phyloP scores from a whole-genome alignment of 495 filamentous ascomycete genomes.

The Hyphodiscus hymeniophilus region DNA sequence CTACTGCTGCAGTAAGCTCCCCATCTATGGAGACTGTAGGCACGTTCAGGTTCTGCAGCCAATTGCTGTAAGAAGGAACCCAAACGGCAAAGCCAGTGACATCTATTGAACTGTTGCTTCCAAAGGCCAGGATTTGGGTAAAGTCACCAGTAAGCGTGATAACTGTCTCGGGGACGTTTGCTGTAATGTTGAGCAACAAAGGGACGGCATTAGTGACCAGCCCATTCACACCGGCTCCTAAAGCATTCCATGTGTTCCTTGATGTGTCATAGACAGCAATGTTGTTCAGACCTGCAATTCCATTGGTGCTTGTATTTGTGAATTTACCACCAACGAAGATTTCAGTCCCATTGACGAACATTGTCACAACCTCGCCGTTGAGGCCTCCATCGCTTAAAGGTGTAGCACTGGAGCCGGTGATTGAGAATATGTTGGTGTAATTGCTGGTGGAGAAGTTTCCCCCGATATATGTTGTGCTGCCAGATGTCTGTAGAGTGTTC shows the following conservation, averaged over 20 bases:
- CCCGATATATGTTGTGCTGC: constrained; percentile 60
- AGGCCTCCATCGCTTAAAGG: constrained; percentile 63
- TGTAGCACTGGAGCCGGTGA: constrained; percentile 53
- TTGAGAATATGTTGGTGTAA: constrained; percentile 66
- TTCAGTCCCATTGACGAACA: constrained; percentile 52
- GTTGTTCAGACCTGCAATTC: constrained; percentile 53
- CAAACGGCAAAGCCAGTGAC: constrained; percentile 80
- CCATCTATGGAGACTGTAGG: constrained; percentile 60
- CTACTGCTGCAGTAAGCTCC: constrained; percentile 56
- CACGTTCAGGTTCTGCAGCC: constrained; percentile 73
- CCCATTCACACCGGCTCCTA: constrained; percentile 85
- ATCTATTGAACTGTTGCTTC: constrained; percentile 45
- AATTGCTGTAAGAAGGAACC: constrained; percentile 84
- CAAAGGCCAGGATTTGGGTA: constrained; percentile 57
- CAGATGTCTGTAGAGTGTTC: constrained; percentile 48
- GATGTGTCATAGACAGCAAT: constrained; percentile 67
- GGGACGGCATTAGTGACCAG: constrained; percentile 63
- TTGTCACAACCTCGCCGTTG: constrained; percentile 67
- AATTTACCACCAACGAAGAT: constrained; percentile 87
- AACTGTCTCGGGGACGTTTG: constrained; percentile 57
- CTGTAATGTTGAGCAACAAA: constrained; percentile 72
- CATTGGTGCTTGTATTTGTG: constrained; percentile 58
- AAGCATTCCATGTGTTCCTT: constrained; percentile 61
- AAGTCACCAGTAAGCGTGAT: constrained; percentile 81
- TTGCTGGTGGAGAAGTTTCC: constrained; percentile 71